Base-by-base conservation (phyloP, 257 asterid species). In the Jacaranda copaia region DNA sequence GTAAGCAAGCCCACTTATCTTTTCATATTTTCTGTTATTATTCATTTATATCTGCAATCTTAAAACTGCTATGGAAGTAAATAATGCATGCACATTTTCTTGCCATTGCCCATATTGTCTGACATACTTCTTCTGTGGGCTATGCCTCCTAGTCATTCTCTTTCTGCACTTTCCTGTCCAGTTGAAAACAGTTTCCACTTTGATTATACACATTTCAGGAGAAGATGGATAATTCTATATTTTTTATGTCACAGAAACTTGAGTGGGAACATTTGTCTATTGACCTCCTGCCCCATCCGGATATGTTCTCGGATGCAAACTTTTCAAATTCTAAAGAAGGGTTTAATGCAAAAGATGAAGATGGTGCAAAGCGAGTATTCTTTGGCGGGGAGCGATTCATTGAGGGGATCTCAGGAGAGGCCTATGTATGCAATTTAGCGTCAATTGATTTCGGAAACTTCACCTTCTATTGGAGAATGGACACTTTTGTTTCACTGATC, bases 221-320 rank as follows among this genome's bases (percentile, higher is more conserved):
- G 71, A 56, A 74, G 68, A 72, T 52, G 32, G 42, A 66, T 55
- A 60, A 67, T 75, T 67, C 68, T 49, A 73, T 77, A 48, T 76
- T 71, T 66, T 73, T 68, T 77, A 16, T 60, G 76, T 67, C 35
- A 52, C 99, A 95, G 99, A 93, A 93, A 86, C 98, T 96, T 82
- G 92, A 93, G 85, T 96, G 99, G 99, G 97, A 88, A 74, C 86
- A 88, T 83, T 85, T 96, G 82, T 96, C 97, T 75, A 79, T 96
- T 73, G 99, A 96, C 84, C 98, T 96, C 80, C 87, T 93, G 77
- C 99, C 99, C 71, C 99, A 96, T 85, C 99, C 99, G 6, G 97
- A 96, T 87, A 96, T 93, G 98, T 96, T 96, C 72, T 38, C 79
- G 43, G 98, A 94, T 70, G 88, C 96, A 19, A 81, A 84, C 80